Evolutionary conservation across 306 rosid genomes (phyloP).

Genomic region (Rosa chinensis): DNA sequence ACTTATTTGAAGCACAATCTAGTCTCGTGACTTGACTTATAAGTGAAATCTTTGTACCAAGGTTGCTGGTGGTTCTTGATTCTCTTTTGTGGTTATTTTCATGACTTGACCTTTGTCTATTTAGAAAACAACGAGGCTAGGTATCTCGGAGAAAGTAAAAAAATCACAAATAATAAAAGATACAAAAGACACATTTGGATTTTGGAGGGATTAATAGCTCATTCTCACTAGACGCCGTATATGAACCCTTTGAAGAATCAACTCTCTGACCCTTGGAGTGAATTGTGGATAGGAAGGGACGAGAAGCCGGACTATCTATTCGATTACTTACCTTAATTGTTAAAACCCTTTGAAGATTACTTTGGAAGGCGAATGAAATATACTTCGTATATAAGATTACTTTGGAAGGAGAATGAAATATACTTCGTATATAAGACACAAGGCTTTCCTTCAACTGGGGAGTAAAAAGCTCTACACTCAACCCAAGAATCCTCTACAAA

Average conservation of each 20-base stretch:
- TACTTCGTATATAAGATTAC: conserved; percentile 22
- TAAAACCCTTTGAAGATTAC: conserved; percentile 9
- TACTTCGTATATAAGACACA: conserved; percentile 7
- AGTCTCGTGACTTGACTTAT: conserved; percentile 4
- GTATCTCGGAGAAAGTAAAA: neutral
- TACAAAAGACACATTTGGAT: conserved; percentile 7
- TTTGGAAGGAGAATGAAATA: conserved; percentile 15
- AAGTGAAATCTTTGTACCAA: neutral
- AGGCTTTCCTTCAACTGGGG: conserved; percentile 18
- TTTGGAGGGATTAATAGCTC: neutral
- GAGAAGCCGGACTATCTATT: neutral
- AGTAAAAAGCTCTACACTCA: conserved; percentile 26
- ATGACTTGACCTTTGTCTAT: neutral
- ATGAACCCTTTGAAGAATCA: neutral
- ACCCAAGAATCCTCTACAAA: neutral
- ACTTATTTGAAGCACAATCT: conserved; percentile 6
- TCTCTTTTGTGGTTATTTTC: neutral
- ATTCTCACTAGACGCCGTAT: neutral
- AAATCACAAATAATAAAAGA: neutral
- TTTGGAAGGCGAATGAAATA: conserved; percentile 14
- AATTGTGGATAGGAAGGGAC: neutral
- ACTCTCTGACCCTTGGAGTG: neutral
- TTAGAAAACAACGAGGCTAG: neutral
- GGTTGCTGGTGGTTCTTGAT: neutral
- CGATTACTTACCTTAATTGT: neutral